phyloP scores from a whole-genome alignment of 1,284 basidiomycete species.

The Ustilago xerochloae region DNA sequence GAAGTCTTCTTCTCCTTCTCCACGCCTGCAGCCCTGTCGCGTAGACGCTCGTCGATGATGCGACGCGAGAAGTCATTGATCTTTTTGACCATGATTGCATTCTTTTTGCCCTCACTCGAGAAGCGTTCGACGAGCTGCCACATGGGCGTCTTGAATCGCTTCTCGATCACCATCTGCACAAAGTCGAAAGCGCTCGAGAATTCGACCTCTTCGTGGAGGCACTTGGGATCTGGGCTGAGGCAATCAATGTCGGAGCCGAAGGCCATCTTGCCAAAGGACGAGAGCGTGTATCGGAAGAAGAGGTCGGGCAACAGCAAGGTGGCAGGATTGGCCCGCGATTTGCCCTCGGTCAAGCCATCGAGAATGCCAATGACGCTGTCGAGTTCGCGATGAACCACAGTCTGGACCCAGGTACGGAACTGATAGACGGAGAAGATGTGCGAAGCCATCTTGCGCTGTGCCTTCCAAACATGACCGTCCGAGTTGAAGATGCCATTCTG shows the following conservation, averaged over 20 bases:
- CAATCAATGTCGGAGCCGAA: slow-evolving; percentile 47
- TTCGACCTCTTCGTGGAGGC: slow-evolving; percentile 30
- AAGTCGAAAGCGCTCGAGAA: slow-evolving; percentile 53
- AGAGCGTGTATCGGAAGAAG: slow-evolving; percentile 60
- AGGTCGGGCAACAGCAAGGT: slow-evolving; percentile 44
- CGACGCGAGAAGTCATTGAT: slow-evolving; percentile 57
- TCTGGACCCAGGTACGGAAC: slow-evolving; percentile 56
- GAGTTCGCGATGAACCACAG: slow-evolving; percentile 56
- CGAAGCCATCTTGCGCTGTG: slow-evolving; percentile 61
- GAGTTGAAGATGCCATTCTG: slow-evolving; percentile 58
- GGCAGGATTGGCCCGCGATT: slow-evolving; percentile 18
- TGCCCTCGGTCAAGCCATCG: slow-evolving; percentile 23
- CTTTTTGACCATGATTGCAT: slow-evolving; percentile 39
- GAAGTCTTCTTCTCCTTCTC: slow-evolving; percentile 31
- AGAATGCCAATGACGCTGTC: slow-evolving; percentile 45
- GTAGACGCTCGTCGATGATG: slow-evolving; percentile 60
- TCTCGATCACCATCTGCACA: slow-evolving; percentile 52
- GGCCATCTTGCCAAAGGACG: slow-evolving; percentile 56
- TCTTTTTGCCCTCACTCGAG: slow-evolving; percentile 39
- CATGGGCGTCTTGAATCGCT: slow-evolving; percentile 41
- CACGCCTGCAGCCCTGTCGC: slow-evolving; percentile 23
- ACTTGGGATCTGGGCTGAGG: slow-evolving; percentile 30
- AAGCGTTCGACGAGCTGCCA: slow-evolving; percentile 43
- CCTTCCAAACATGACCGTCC: slow-evolving; percentile 64
- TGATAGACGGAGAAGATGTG: slow-evolving; percentile 62